Percentiles rank a stretch among this genome's conserved stretches.
Conservation (phyloP, 1,139 yeast species). For the Yamadazyma membranifaciens region DNA sequence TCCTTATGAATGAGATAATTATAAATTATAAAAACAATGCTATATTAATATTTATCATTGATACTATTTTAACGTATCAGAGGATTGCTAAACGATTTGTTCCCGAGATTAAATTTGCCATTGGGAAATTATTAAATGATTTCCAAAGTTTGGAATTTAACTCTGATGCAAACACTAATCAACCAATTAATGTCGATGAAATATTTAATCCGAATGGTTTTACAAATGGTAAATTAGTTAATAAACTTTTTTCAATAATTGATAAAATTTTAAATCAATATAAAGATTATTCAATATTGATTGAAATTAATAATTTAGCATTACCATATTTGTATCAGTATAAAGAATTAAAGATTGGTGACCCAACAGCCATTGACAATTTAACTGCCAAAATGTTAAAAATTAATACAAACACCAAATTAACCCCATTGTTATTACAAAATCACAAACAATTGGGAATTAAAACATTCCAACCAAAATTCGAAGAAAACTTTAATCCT, state of each 20-base stretch:
- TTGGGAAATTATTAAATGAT: constrained; percentile 9
- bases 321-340: constrained; percentile 9
- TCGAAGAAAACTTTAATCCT: constrained; percentile 94
- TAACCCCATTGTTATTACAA: constrained; percentile 83
- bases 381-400: constrained; percentile 49
- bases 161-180: constrained; percentile 7
- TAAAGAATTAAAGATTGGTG: constrained; percentile 6
- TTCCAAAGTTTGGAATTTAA: background rate
- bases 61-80: constrained; percentile 69
- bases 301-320: constrained; percentile 51
- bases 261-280: constrained; percentile 44
- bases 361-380: constrained; percentile 1
- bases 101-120: constrained; percentile 70
- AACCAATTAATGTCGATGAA: constrained; percentile 17
- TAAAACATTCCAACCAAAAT: constrained; percentile 84
- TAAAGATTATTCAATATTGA: constrained; percentile 63
- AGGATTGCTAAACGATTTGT: constrained; percentile 72
- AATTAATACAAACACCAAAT: constrained; percentile 35
- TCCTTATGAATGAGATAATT: constrained; percentile 70
- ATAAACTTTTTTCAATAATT: constrained; percentile 24
- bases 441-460: constrained; percentile 84
- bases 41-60: constrained; percentile 57
- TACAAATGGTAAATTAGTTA: constrained; percentile 29
- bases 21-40: constrained; percentile 18
- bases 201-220: constrained; percentile 17